Base-by-base conservation (phyloP, 192 early-diverging fungal genomes). In the Gigaspora rosea region DNA sequence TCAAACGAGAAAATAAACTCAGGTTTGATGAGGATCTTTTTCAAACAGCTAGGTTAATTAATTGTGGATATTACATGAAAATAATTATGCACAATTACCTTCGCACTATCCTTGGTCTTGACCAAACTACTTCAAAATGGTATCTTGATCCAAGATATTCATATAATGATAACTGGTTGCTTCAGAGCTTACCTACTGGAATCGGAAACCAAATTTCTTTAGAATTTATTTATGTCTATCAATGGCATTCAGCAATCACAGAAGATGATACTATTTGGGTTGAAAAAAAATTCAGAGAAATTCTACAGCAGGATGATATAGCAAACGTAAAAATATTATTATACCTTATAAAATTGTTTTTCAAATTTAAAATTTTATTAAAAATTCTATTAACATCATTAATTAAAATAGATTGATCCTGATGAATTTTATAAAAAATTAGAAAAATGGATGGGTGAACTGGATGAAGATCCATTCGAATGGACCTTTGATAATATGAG, bases 31-130 rank as follows among this genome's bases (percentile, higher is more conserved):
- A 87, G 64, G 71, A 79, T 32, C 48, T 87, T 2, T 87, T 87
- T 73, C 86, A 87, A 73, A 86, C 86, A 18, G 86, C 86, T 13
- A 73, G 86, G 18, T 72, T 86, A 36, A 72, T 87, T 52, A 87
- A 87, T 71, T 69, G 78, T 50, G 86, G 62, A 22, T 88, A 77
- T 27, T 87, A 83, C 54, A 62, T 79, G 8, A 85, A 83, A 33
- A 51, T 86, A 3, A 79, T 87, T 20, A 64, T 86, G 7, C 77
- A 83, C 8, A 83, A 87, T 52, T 87, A 87, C 47, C 22, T 87
- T 35, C 80, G 77, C 49, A 82, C 82, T 10, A 87, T 87, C 32
- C 75, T 87, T 50, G 86, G 84, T 54, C 54, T 80, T 75, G 35
- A 65, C 16, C 4, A 2, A 41, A 65, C 63, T 46, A 0, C 3